Evolutionary conservation across 2,329 filamentous ascomycete species (phyloP).

Genomic region (Calonectria hongkongensis): DNA sequence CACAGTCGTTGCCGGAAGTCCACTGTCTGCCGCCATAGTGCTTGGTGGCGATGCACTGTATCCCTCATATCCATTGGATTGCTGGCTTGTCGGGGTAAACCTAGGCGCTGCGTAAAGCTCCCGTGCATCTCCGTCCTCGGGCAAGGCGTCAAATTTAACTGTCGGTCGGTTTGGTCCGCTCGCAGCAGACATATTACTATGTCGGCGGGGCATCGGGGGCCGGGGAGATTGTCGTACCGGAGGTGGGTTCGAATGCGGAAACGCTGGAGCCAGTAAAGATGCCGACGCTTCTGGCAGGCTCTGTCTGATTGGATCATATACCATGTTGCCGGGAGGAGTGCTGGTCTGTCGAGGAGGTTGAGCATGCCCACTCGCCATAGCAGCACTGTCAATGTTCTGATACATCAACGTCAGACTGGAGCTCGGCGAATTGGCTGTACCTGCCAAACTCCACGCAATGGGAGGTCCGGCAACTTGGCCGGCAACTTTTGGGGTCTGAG

Average conservation of each 20-base stretch:
- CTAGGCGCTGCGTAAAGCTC: conserved; percentile 59
- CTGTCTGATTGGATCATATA: conserved; percentile 76
- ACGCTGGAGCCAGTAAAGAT: conserved; percentile 69
- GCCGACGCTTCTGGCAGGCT: conserved; percentile 69
- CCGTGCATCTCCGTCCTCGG: conserved; percentile 56
- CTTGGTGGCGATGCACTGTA: conserved; percentile 66
- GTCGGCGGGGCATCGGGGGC: conserved; percentile 52
- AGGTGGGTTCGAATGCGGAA: conserved; percentile 70
- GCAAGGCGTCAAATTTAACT: conserved; percentile 56
- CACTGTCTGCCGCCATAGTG: conserved; percentile 62
- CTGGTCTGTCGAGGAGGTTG: conserved; percentile 59
- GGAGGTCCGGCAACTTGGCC: conserved; percentile 64
- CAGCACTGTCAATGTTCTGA: conserved; percentile 67
- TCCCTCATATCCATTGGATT: conserved; percentile 65
- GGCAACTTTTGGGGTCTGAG: conserved; percentile 67
- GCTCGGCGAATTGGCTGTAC: conserved; percentile 89
- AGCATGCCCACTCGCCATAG: conserved; percentile 35
- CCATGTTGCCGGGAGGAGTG: conserved; percentile 75
- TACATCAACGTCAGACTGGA: conserved; percentile 90
- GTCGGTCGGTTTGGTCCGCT: conserved; percentile 49
- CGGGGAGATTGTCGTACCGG: conserved; percentile 67
- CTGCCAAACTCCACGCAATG: conserved; percentile 91
- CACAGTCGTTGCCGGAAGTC: conserved; percentile 42
- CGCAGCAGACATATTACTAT: conserved; percentile 49
- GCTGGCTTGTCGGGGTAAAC: conserved; percentile 65